These are phyloP conservation scores for Lentinula aciculospora DNA, from an alignment of 768 basidiomycete genomes.

Conservation along the genomic window DNA sequence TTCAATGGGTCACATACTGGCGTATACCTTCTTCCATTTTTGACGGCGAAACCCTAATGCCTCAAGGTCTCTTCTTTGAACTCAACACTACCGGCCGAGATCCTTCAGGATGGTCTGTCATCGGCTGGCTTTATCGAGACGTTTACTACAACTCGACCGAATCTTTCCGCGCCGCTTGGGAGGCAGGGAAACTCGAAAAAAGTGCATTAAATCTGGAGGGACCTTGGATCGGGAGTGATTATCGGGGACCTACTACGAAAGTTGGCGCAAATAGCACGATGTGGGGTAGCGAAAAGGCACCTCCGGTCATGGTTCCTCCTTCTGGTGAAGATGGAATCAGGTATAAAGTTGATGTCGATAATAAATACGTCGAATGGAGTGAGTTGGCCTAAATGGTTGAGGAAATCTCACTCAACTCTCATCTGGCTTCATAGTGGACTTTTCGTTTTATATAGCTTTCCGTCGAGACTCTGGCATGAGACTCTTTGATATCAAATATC, in stretches of 20 bases:
- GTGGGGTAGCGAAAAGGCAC: constrained; percentile 11
- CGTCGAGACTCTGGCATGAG: constrained; percentile 47
- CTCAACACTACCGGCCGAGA: constrained; percentile 18
- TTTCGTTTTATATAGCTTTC: constrained; percentile 32
- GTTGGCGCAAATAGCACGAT: neutral
- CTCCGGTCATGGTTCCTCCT: constrained; percentile 15
- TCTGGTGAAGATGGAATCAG: constrained; percentile 5
- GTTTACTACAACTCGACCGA: constrained; percentile 16
- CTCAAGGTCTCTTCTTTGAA: constrained; percentile 19
- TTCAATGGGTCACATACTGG: constrained; percentile 17
- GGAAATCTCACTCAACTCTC: neutral
- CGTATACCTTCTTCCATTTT: constrained; percentile 12
- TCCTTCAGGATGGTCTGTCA: constrained; percentile 13
- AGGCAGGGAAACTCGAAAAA: constrained; percentile 12
- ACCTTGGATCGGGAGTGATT: constrained; percentile 15
- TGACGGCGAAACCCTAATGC: constrained; percentile 15
- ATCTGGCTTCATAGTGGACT: constrained; percentile 11
- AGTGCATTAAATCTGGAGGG: constrained; percentile 13
- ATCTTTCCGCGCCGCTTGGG: constrained; percentile 15
- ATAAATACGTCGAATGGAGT: constrained; percentile 17
- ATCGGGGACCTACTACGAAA: constrained; percentile 4
- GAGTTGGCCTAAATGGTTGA: neutral
- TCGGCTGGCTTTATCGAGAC: constrained; percentile 16
- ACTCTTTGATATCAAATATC: constrained; percentile 32
- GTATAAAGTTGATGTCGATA: neutral